These are phyloP conservation scores for Saccharomycopsis lassenensis DNA, from an alignment of 805 yeast genomes.

Conservation along the genomic window DNA sequence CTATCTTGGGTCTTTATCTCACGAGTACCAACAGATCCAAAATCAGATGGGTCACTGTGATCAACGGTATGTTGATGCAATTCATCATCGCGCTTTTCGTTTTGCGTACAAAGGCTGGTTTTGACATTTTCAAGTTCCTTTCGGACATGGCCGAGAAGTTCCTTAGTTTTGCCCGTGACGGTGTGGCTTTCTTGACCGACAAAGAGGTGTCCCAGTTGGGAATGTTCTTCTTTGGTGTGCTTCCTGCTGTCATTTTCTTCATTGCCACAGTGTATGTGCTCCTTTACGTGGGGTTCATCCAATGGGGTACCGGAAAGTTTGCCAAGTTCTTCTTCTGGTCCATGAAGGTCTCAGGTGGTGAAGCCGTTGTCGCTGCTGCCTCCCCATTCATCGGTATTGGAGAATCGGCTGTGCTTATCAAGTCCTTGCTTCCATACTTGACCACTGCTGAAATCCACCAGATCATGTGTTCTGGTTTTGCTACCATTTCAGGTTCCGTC, in stretches of 20 bases:
- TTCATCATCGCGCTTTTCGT: constrained; percentile 50
- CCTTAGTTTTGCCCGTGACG: constrained; percentile 45
- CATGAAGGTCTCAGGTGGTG: constrained; percentile 50
- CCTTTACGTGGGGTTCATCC: constrained; percentile 48
- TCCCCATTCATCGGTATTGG: constrained; percentile 60
- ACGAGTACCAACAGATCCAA: constrained; percentile 36
- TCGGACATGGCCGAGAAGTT: constrained; percentile 46
- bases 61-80: constrained; percentile 50
- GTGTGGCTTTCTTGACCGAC: constrained; percentile 48
- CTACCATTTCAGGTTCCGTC: constrained; percentile 55
- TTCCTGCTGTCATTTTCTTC: constrained; percentile 55
- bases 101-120: constrained; percentile 47
- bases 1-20: constrained; percentile 32
- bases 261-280: constrained; percentile 51
- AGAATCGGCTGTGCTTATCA: constrained; percentile 50
- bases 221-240: constrained; percentile 45
- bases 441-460: constrained; percentile 54
- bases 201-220: constrained; percentile 29
- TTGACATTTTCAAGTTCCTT: constrained; percentile 51
- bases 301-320: constrained; percentile 48
- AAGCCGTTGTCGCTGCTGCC: constrained; percentile 55
- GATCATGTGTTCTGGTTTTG: constrained; percentile 51
- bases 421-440: constrained; percentile 46
- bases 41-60: constrained; percentile 49
- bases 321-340: constrained; percentile 51